phyloP scores from a whole-genome alignment of 352 stramenopile genomes.

The Thraustochytrium striatum region DNA sequence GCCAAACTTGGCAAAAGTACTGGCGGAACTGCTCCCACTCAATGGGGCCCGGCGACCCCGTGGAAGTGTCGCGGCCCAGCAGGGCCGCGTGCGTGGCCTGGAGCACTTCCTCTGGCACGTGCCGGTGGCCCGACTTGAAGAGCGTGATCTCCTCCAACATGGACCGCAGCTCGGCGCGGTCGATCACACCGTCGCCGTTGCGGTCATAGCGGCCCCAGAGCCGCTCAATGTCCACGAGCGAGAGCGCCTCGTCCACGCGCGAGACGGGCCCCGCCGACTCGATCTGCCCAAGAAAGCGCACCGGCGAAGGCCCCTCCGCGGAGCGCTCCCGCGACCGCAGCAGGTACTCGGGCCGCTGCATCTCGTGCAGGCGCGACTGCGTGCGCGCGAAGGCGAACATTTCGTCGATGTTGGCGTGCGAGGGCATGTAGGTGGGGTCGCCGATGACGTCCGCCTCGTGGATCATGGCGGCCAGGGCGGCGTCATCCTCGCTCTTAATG shows the following conservation, averaged over 20 bases:
- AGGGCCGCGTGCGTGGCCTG: constrained; percentile 4
- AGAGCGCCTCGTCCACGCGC: neutral
- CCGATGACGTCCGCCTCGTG: constrained; percentile 38
- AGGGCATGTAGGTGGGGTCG: constrained; percentile 31
- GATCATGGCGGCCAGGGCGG: neutral
- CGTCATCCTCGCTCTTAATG: constrained; percentile 25
- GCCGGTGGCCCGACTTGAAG: constrained; percentile 33
- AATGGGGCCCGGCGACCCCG: constrained; percentile 18
- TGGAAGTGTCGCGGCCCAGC: neutral
- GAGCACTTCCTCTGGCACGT: constrained; percentile 36
- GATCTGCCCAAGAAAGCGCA: constrained; percentile 28
- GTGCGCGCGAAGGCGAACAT: constrained; percentile 56
- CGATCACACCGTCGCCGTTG: constrained; percentile 45
- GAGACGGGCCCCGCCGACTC: neutral
- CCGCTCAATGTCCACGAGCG: neutral
- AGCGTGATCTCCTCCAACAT: constrained; percentile 44
- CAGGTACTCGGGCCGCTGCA: constrained; percentile 72
- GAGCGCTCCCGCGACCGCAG: constrained; percentile 4
- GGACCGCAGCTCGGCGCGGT: constrained; percentile 31
- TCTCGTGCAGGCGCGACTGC: constrained; percentile 74
- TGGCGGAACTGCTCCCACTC: neutral
- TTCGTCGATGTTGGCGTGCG: constrained; percentile 49
- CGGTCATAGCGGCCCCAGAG: constrained; percentile 37
- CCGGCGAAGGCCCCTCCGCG: constrained; percentile 19
- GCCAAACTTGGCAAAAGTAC: constrained; percentile 31